phyloP scores from a whole-genome alignment of 1,284 basidiomycete species.

The Rhodotorula glutinis region DNA sequence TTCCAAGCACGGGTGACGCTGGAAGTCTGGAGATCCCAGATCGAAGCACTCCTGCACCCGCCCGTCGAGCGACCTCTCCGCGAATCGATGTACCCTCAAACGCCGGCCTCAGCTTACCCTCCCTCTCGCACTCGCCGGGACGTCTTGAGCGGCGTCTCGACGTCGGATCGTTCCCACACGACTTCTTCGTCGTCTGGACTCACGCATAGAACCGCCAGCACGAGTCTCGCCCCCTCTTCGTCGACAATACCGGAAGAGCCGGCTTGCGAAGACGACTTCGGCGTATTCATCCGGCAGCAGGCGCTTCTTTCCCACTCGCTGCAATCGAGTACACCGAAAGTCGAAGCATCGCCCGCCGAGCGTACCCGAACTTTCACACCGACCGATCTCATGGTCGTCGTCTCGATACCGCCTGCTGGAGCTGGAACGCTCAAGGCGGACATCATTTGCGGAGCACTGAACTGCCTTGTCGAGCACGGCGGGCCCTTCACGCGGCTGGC shows the following conservation, averaged over 20 bases:
- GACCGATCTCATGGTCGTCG: conserved; percentile 84
- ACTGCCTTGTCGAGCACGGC: conserved; percentile 74
- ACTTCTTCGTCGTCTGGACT: conserved; percentile 17
- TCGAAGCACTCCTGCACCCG: conserved; percentile 66
- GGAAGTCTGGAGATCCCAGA: conserved; percentile 78
- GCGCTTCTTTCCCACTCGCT: too few species aligned
- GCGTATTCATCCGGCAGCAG: conserved; percentile 1
- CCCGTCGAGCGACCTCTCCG: conserved; percentile 43
- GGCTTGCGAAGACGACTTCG: conserved; percentile 15
- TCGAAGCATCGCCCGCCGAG: not conserved
- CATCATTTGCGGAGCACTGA: conserved; percentile 76
- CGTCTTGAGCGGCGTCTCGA: conserved; percentile 12
- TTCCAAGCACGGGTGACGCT: conserved; percentile 86
- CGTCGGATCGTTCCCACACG: conserved; percentile 9
- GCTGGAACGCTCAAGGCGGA: conserved; percentile 77
- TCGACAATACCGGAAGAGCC: conserved; percentile 24
- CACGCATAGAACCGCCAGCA: conserved; percentile 19
- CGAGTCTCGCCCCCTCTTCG: conserved; percentile 22
- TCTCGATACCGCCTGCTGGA: conserved; percentile 70
- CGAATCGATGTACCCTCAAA: conserved; percentile 1
- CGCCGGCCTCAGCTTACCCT: not conserved
- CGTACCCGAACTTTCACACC: conserved; percentile 55
- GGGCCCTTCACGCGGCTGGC: conserved; percentile 73
- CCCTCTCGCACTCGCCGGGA: not conserved
- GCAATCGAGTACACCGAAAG: not conserved